phyloP scores from a whole-genome alignment of 2,329 filamentous ascomycete species.

The Ophiostoma himal-ulmi region DNA sequence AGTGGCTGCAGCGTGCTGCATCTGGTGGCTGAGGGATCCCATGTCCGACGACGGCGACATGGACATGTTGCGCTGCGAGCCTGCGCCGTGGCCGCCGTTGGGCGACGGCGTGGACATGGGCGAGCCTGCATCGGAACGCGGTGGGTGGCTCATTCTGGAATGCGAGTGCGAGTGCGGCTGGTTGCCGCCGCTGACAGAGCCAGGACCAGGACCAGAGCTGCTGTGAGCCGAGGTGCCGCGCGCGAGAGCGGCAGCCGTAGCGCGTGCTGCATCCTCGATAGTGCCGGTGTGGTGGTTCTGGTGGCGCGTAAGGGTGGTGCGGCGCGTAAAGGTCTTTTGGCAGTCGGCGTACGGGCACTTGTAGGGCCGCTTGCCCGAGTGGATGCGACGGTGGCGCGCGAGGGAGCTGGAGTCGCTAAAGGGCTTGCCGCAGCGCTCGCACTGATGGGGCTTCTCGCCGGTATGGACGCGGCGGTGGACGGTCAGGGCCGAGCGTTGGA shows the following conservation, averaged over 20 bases:
- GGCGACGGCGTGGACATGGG: conserved; percentile 78
- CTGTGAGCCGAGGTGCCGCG: conserved; percentile 33
- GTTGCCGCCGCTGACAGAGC: neutral
- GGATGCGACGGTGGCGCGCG: conserved; percentile 86
- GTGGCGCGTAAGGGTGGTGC: conserved; percentile 89
- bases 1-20: conserved; percentile 34
- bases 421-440: conserved; percentile 93
- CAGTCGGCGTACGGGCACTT: conserved; percentile 97
- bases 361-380: conserved; percentile 92
- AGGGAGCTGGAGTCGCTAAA: conserved; percentile 96
- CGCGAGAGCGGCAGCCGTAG: conserved; percentile 79
- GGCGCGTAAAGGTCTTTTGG: conserved; percentile 95
- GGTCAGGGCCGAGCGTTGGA: conserved; percentile 90
- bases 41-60: conserved; percentile 75
- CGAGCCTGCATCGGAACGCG: conserved; percentile 62
- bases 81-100: conserved; percentile 43
- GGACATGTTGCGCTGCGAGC: conserved; percentile 54
- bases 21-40: conserved; percentile 61
- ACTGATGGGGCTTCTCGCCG: conserved; percentile 97
- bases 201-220: neutral
- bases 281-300: conserved; percentile 95
- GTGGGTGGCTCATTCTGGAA: conserved; percentile 37
- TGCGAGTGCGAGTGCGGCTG: neutral
- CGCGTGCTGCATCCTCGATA: conserved; percentile 84
- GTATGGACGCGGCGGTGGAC: conserved; percentile 95